A percentile compares a stretch with the other conserved stretches of the same genome.
phyloP scores from a whole-genome alignment of 1,139 yeast genomes.

The Hyphopichia buzzinii region DNA sequence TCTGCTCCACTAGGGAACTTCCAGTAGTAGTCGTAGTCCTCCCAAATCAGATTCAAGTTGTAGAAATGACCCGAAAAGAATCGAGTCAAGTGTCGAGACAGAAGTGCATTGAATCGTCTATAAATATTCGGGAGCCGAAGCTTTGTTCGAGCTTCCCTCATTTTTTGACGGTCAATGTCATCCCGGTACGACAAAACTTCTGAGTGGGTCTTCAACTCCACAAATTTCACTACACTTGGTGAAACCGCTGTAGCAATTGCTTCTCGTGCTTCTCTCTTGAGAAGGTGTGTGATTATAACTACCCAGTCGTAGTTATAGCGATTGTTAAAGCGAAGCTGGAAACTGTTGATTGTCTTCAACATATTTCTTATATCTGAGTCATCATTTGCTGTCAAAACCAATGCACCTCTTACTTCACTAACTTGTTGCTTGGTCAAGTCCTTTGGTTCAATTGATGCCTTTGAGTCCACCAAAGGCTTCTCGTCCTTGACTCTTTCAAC shows the following conservation, averaged over 20 bases:
- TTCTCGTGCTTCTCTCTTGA: conserved; percentile 3
- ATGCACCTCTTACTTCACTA: conserved; percentile 8
- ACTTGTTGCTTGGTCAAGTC: too few species aligned
- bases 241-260: conserved; percentile 4
- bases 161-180: conserved; percentile 54
- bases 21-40: conserved; percentile 59
- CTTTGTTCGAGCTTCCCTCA: conserved; percentile 36
- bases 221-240: conserved; percentile 27
- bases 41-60: conserved; percentile 20
- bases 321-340: conserved; percentile 18
- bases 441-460: too few species aligned
- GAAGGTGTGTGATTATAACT: conserved; percentile 8
- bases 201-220: conserved; percentile 33
- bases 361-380: conserved; percentile 8
- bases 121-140: conserved; percentile 34
- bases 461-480: too few species aligned
- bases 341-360: conserved; percentile 14
- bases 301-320: conserved; percentile 18
- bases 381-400: conserved; percentile 10
- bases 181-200: conserved; percentile 6
- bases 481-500: neutral
- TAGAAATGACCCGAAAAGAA: conserved; percentile 57
- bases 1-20: conserved; percentile 62
- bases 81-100: conserved; percentile 60
- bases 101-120: conserved; percentile 2